Percentiles rank a stretch among this genome's conserved stretches.
These are phyloP conservation scores for Ophiocordyceps camponoti-saundersi DNA, from an alignment of 2,329 filamentous ascomycete species.

Conservation along the genomic window DNA sequence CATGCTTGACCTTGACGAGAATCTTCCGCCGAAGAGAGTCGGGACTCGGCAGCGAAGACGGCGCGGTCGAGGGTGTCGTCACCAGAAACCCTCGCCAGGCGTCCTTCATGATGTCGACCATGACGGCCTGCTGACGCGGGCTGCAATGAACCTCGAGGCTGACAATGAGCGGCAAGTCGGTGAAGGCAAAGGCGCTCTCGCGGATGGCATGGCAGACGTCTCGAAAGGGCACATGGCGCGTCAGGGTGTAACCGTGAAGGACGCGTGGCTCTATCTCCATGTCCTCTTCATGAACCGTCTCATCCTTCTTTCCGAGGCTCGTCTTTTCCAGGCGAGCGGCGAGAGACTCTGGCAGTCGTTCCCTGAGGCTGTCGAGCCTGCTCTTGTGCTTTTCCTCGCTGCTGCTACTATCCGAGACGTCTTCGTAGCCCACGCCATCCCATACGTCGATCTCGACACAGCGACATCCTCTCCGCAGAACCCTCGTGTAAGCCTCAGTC, in stretches of 20 bases:
- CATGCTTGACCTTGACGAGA: conserved; percentile 66
- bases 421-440: conserved; percentile 68
- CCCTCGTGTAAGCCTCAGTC: conserved; percentile 72
- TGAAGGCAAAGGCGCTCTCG: conserved; percentile 58
- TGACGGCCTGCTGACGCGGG: conserved; percentile 65
- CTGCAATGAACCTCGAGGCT: conserved; percentile 84
- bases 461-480: conserved; percentile 67
- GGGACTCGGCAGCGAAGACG: conserved; percentile 45
- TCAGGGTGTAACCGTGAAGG: conserved; percentile 78
- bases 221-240: conserved; percentile 73
- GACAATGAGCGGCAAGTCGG: conserved; percentile 75
- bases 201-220: conserved; percentile 69
- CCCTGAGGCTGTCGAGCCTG: conserved; percentile 47
- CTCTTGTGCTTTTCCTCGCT: conserved; percentile 30
- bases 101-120: conserved; percentile 84
- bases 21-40: conserved; percentile 61
- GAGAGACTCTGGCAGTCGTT: conserved; percentile 29
- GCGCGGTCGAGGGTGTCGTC: conserved; percentile 29
- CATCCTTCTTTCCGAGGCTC: conserved; percentile 19
- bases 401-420: conserved; percentile 35
- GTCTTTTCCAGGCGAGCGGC: conserved; percentile 29
- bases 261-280: conserved; percentile 52
- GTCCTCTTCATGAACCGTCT: conserved; percentile 5
- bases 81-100: conserved; percentile 63
- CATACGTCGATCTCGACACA: conserved; percentile 93